These are phyloP conservation scores for Psophocarpus tetragonolobus DNA, from an alignment of 306 rosid species.

Conservation along the genomic window DNA sequence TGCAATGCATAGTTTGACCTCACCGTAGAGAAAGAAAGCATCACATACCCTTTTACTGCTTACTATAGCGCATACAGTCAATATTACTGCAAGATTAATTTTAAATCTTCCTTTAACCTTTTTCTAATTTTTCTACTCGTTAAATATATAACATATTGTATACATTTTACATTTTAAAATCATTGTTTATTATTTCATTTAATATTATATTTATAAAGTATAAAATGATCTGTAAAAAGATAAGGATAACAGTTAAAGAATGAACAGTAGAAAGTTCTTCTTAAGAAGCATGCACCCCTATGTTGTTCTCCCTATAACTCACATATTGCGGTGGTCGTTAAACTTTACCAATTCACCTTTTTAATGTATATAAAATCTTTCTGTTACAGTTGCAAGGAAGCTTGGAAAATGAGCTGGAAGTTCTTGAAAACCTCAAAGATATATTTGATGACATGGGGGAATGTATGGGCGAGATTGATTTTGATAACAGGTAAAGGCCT, in stretches of 20 bases:
- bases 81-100: background rate
- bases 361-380: slow-evolving; percentile 5
- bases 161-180: background rate
- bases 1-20: slow-evolving; percentile 24
- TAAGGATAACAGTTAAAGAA: background rate
- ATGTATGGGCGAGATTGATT: slow-evolving; percentile 50
- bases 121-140: background rate
- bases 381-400: slow-evolving; percentile 57
- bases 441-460: slow-evolving; percentile 61
- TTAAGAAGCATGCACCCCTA: background rate
- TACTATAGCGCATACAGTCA: background rate
- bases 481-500: slow-evolving; percentile 58
- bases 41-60: background rate
- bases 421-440: slow-evolving; percentile 53
- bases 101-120: background rate
- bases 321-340: background rate
- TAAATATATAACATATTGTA: too few species aligned
- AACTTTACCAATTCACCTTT: background rate
- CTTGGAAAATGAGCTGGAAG: slow-evolving; percentile 70
- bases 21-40: slow-evolving; percentile 11
- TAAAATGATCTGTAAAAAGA: background rate
- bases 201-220: background rate
- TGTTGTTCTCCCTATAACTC: background rate
- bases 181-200: background rate
- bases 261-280: background rate